Evolutionary conservation across 257 asterid genomes (phyloP).

Genomic region (Thymus mandschuricus): DNA sequence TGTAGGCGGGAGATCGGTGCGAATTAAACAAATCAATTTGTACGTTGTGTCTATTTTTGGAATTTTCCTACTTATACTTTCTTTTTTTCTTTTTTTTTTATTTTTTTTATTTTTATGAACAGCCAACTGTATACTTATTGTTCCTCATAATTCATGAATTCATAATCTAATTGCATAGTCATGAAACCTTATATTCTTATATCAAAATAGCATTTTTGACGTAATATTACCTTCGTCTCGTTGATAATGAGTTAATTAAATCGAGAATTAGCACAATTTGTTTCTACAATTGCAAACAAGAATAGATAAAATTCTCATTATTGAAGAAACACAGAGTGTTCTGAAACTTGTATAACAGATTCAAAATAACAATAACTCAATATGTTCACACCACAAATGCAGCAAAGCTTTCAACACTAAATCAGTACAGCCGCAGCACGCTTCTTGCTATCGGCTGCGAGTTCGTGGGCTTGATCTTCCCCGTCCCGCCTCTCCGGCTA

Average conservation of each 20-base stretch:
- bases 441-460: conserved; percentile 68
- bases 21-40: conserved; percentile 29
- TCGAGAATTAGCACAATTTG: neutral
- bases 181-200: too few relatives aligned
- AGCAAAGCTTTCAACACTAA: conserved; percentile 30
- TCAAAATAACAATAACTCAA: conserved; percentile 33
- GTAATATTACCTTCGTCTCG: too few relatives aligned
- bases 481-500: conserved; percentile 65
- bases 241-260: neutral
- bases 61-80: neutral
- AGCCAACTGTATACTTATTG: too few relatives aligned
- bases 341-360: conserved; percentile 12
- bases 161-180: too few relatives aligned
- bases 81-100: too few relatives aligned
- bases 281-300: neutral
- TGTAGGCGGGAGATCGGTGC: conserved; percentile 56
- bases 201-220: too few relatives aligned
- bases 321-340: conserved; percentile 30
- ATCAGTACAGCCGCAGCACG: conserved; percentile 66
- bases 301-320: conserved; percentile 36
- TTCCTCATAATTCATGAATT: too few relatives aligned
- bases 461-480: conserved; percentile 59
- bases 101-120: too few relatives aligned
- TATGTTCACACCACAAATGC: conserved; percentile 44
- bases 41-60: neutral